Base-by-base conservation (phyloP, 2,329 filamentous ascomycete genomes). In the Arthrobotrys megalospora region DNA sequence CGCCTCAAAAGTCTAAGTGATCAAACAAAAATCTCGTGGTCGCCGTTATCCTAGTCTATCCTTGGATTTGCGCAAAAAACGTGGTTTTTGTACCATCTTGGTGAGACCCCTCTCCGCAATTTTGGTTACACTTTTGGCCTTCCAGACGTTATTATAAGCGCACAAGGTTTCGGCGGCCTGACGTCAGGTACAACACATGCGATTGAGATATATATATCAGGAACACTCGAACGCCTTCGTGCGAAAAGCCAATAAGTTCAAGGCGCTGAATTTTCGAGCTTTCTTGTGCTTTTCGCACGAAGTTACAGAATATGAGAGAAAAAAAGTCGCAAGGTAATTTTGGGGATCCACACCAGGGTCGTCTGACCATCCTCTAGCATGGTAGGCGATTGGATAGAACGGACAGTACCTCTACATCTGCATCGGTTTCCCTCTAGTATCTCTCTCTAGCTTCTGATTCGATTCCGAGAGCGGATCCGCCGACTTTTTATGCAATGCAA, bases 131-230 rank as follows among this genome's bases (percentile, higher is more conserved):
- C 55, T 60, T 60, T 69, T 60, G 43, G 34, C 63, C 43, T 53
- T 53, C 63, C 41, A 16, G 63, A 28, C 12, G 19, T 55, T 53
- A 53, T 48, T 52, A 55, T 53, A 55, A 52, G 48, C 52, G 38
- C 45, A 64, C 55, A 72, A 63, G 63, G 67, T 64, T 55, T 43
- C 60, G 38, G 50, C 69, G 50, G 38, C 69, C 55, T 78, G 67
- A 78, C 75, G 75, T 78, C 75, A 78, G 75, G 62, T 72, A 68
- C 75, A 78, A 78, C 75, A 72, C 67, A 72, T 36, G 36, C 16
- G 19, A 48, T 11, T 21, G 45, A 41, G 19, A 19, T 58, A 58
- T 58, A 41, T 12, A 19, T 58, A 58, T 58, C 32, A 24, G 52
- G 32, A 24, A 58, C 24, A 41, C 5, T 12, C 10, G 34, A 14